Evolutionary conservation across 2,329 filamentous ascomycete genomes (phyloP).

Genomic region (Trichoderma pleuroti): DNA sequence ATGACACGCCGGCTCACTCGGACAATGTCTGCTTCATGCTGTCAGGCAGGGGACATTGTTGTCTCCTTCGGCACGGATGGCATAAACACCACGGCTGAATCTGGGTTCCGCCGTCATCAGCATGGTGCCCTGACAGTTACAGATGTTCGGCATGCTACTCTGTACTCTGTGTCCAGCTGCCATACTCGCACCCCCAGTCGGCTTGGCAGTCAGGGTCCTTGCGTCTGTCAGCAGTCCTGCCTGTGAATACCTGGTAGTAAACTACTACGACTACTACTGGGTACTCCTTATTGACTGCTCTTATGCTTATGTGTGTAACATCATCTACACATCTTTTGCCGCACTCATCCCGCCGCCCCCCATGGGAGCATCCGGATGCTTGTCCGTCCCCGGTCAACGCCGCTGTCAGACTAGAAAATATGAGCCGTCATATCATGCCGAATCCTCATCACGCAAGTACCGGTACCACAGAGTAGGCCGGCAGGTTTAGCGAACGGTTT

Average conservation of each 20-base stretch:
- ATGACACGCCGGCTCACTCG: neutral
- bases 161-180: neutral
- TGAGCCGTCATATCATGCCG: neutral
- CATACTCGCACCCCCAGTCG: neutral
- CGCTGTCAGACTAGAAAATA: neutral
- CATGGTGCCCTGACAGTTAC: neutral
- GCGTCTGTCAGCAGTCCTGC: neutral
- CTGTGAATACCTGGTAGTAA: neutral
- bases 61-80: neutral
- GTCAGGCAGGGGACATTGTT: neutral
- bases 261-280: too few relatives aligned
- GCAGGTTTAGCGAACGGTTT: neutral
- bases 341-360: neutral
- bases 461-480: neutral
- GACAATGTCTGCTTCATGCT: neutral
- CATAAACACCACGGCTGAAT: neutral
- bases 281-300: neutral
- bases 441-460: neutral
- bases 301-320: too few relatives aligned
- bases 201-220: neutral
- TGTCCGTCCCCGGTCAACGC: neutral
- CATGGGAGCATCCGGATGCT: neutral
- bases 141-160: neutral
- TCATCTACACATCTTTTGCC: neutral
- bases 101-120: neutral